Evolutionary conservation across 768 basidiomycete species (phyloP), one percentile per base, ranked within the genome.

Genomic region (Leucosporidium creatinivorum): DNA sequence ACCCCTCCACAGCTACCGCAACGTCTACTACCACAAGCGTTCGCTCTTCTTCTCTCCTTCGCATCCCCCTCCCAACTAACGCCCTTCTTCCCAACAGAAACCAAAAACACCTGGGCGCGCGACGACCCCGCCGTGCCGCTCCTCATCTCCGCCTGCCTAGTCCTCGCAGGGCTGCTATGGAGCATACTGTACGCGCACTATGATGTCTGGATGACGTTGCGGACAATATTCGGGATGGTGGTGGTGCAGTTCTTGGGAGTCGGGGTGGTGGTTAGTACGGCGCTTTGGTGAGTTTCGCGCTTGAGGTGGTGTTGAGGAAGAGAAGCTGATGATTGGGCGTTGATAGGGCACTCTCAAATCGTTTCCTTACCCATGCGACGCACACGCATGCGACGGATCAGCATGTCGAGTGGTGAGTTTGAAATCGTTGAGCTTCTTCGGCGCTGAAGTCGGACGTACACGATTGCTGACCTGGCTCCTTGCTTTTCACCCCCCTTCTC

Each of bases 1-100:
- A 33, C 60, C 51, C 25, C 55, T 33, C 15, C 15, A 13, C 74
- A 91, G 89, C 23, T 93, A 96, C 79, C 87, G 92, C 59, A 94
- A 97, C 79, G 93, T 96, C 10, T 98, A 97, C 77, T 96, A 93
- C 76, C 93, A 96, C 80, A 93, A 93, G 80, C 91, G 93, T 93
- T 76, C 75, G 87, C 31, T 28, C 13, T 1, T 33, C 31, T 12
- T 1, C 51, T 49, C 23, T 36, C 31, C 17, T 50, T 15, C 31
- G 66, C 30, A 21, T 17, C 33, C 33, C 33, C 23, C 36, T 3
- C 19, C 57, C 18, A 36, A 47, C 60, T 26, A 51, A 51, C 30
- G 48, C 52, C 23, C 50, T 63, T 47, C 62, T 30, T 54, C 15
- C 15, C 33, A 15, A 69, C 79, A 89, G 92, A 97, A 82, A 97